Percentiles rank a stretch among this genome's conserved stretches.
These are phyloP conservation scores for Solanum bukasovii DNA, from an alignment of 257 asterid genomes.

Conservation along the genomic window DNA sequence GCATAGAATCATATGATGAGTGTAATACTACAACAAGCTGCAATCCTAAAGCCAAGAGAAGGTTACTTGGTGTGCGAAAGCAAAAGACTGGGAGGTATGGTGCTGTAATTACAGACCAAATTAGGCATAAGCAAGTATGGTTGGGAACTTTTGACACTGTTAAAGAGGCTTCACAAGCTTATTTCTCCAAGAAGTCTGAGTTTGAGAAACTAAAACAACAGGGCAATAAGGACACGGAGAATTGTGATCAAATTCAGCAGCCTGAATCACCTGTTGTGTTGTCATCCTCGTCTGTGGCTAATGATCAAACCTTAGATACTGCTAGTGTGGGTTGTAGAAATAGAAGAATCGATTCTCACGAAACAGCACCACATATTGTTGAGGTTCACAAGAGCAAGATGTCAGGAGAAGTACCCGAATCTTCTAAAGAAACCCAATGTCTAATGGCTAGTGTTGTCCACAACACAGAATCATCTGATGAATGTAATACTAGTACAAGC, in stretches of 20 bases:
- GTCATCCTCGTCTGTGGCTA: neutral
- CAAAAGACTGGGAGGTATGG: neutral
- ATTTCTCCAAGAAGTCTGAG: neutral
- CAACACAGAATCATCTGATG: neutral
- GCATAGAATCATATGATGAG: neutral
- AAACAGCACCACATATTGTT: neutral
- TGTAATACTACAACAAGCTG: neutral
- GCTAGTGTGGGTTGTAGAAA: neutral
- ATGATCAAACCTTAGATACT: neutral
- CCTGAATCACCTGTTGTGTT: neutral
- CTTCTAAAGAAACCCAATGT: neutral
- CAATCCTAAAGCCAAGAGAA: neutral
- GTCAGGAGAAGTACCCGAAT: neutral
- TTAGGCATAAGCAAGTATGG: neutral
- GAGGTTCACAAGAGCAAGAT: neutral
- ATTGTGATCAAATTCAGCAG: neutral
- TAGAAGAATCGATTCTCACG: neutral
- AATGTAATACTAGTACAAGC: neutral
- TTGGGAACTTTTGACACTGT: neutral
- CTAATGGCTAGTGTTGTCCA: neutral
- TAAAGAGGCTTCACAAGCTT: neutral
- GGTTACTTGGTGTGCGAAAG: neutral
- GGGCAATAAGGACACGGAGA: neutral
- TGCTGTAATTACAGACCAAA: neutral
- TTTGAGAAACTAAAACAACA: neutral